These are phyloP conservation scores for Sugiyamaella sp. DNA, from an alignment of 1,139 yeast genomes.

Conservation along the genomic window DNA sequence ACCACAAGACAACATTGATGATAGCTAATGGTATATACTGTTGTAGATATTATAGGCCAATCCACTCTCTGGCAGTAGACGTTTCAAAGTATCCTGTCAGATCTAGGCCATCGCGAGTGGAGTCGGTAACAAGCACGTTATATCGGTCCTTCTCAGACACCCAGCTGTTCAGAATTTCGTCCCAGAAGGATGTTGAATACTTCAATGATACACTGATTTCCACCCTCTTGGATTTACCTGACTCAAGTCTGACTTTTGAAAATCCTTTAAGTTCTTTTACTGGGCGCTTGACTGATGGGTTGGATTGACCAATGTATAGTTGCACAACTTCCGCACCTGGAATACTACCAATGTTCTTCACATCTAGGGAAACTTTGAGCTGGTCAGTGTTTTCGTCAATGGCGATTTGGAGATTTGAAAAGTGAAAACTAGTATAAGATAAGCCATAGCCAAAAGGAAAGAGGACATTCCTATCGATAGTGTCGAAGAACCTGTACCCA, in stretches of 20 bases:
- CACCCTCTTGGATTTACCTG: constrained; percentile 49
- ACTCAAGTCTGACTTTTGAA: constrained; percentile 50
- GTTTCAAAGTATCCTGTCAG: constrained; percentile 1
- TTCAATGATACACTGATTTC: constrained; percentile 47
- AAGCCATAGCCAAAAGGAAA: constrained; percentile 69
- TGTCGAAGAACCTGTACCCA: constrained; percentile 62
- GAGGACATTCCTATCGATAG: constrained; percentile 48
- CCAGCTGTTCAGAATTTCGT: constrained; percentile 54
- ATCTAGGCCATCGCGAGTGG: neutral
- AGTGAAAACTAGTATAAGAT: constrained; percentile 55
- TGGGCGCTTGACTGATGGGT: constrained; percentile 53
- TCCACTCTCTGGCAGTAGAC: neutral
- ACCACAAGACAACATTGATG: too few species aligned
- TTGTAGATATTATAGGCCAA: neutral
- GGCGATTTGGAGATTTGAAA: constrained; percentile 38
- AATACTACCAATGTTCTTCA: constrained; percentile 48
- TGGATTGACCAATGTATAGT: constrained; percentile 48
- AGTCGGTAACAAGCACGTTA: constrained; percentile 50
- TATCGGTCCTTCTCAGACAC: constrained; percentile 54
- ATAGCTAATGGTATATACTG: too few species aligned
- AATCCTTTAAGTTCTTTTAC: constrained; percentile 60
- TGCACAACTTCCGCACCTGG: constrained; percentile 54
- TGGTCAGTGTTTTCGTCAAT: constrained; percentile 30
- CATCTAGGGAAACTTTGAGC: constrained; percentile 46
- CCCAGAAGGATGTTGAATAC: constrained; percentile 59